Evolutionary conservation across 1,139 yeast species (phyloP), one percentile per base, ranked within the genome.

Genomic region (Blastobotrys petasosporus): DNA sequence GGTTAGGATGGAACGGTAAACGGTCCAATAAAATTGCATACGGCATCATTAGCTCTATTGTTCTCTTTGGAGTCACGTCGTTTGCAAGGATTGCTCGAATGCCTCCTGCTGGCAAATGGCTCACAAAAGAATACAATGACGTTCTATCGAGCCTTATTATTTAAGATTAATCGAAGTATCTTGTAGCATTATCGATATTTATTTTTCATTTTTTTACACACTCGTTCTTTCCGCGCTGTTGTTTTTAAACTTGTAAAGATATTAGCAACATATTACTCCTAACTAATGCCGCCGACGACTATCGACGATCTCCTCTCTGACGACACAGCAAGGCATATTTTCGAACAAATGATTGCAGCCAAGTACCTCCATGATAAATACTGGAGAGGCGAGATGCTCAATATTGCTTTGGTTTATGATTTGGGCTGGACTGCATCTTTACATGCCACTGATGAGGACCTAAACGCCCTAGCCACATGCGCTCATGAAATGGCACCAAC

Each of bases 1-100:
- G 69, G 66, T 44, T 59, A 8, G 54, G 55, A 11, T 30, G 47
- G 20, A 44, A 45, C 28, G 55, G 39, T 4, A 32, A 23, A 15
- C 20, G 16, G 6, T 23, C n/a, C 33, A 55, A 39, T 4, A 37
- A 41, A 7, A 10, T 8, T 29, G 13, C 23, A 12, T 15, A 17
- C 31, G 20, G 30, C 8, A 29, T 34, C 12, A 10, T 35, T 6
- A 25, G 20, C 16, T 23, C 35, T 8, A 13, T 30, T n/a, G 32
- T 20, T 16, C 6, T 30, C 3, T 11, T 16, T 2, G 38, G 39
- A 4, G 17, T 35, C 12, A 46, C 52, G 13, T 47, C 54, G 23
- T 38, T 57, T 28, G 42, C 41, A 11, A 41, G 54, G 11, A 48
- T 56, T 12, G 41, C 53, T 4, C 37, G 53, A 5, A 39, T 53